Evolutionary conservation across 2,329 filamentous ascomycete species (phyloP), one percentile per base, ranked within the genome.

Genomic region (Salinomyces thailandicus): DNA sequence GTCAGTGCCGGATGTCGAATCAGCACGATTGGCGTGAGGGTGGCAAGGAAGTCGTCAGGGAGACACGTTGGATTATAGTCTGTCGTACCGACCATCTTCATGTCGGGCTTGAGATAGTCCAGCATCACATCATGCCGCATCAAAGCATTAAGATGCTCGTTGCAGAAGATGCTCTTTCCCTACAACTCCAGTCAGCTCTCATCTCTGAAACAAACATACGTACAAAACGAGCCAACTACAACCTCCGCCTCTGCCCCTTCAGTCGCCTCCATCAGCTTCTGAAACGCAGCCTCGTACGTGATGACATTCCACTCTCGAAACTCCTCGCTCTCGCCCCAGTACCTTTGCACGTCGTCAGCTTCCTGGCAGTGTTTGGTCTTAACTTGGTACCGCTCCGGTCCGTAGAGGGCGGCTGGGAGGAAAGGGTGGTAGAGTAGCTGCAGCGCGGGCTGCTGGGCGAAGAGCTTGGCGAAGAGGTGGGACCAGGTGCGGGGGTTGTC

Each of bases 1-100:
- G 40, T 36, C n/a, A 45, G 16, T n/a, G 42, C 46, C 9, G 46
- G 46, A 20, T 47, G 44, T 2, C 46, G 33, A 29, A 47, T 44
- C 14, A 47, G 39, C 19, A 47, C 33, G 24, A 43, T 35, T 5
- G 44, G 46, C 7, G 36, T 37, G 33, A 41, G 30, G n/a, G 33
- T 35, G 13, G 36, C 30, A 18, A 47, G 33, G 22, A 49, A 24
- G 18, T 29, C 34, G 18, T 47, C 44, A 6, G 46, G 38, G 5
- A 48, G 34, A 7, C 27, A 26, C n/a, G 36, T 44, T 4, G 35
- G 39, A 30, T 44, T 45, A 7, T n/a, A 7, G 20, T n/a, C 20
- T n/a, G 7, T n/a, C 20, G n/a, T n/a, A n/a, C n/a, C 20, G 20
- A 24, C n/a, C 7, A 7, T 7, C 20, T 24, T 24, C 20, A 7